These are phyloP conservation scores for Ceratobasidium papillatum DNA, from an alignment of 1,284 basidiomycete genomes.

Conservation along the genomic window DNA sequence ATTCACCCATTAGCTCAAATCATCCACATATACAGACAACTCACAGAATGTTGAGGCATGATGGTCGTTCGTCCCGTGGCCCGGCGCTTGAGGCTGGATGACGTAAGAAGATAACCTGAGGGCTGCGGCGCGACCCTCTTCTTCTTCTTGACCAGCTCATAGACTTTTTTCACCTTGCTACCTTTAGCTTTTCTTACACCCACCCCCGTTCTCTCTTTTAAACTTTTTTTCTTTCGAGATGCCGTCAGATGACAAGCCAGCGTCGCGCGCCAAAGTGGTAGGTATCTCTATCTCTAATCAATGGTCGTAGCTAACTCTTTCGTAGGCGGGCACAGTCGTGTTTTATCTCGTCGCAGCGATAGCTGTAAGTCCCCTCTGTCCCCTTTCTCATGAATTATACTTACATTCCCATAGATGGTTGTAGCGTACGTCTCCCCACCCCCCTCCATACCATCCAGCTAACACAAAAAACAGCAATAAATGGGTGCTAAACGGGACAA, in stretches of 20 bases:
- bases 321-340: constrained; percentile 68
- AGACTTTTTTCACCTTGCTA: neutral
- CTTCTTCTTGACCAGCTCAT: neutral
- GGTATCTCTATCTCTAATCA: neutral
- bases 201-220: neutral
- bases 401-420: constrained; percentile 65
- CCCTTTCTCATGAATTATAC: neutral
- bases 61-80: neutral
- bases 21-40: neutral
- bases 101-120: neutral
- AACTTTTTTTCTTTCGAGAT: neutral
- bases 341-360: constrained; percentile 85
- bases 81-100: neutral
- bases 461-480: constrained; percentile 64
- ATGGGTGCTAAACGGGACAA: constrained; percentile 75
- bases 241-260: constrained; percentile 24
- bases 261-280: constrained; percentile 36
- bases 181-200: neutral
- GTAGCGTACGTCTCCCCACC: constrained; percentile 66
- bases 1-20: neutral
- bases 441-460: constrained; percentile 44
- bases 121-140: neutral
- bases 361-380: constrained; percentile 62
- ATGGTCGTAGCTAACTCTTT: neutral
- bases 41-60: constrained; percentile 38